Conservation (phyloP, 768 basidiomycete genomes). For the Pleurotus platypus region DNA sequence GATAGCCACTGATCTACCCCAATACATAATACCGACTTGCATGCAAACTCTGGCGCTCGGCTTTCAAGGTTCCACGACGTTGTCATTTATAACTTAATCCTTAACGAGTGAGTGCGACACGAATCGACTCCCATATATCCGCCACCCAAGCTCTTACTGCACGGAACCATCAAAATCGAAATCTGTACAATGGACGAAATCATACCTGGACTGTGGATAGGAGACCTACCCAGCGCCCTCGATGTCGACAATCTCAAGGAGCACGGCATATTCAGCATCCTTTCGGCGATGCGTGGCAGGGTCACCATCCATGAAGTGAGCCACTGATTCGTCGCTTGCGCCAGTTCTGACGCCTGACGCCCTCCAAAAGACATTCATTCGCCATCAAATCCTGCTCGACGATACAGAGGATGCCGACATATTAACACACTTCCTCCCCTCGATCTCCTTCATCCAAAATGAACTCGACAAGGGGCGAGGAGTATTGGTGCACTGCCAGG, state of each 20-base stretch:
- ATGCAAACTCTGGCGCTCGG: conserved; percentile 8
- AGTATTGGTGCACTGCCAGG: conserved; percentile 88
- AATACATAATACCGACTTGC: neutral
- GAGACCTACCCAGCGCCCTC: conserved; percentile 69
- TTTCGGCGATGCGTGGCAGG: conserved; percentile 70
- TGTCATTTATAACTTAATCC: neutral
- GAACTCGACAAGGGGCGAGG: conserved; percentile 73
- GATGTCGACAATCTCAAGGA: conserved; percentile 56
- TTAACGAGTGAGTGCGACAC: too few species aligned
- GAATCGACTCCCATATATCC: too few species aligned
- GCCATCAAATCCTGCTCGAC: conserved; percentile 76
- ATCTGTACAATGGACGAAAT: conserved; percentile 68
- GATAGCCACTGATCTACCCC: neutral
- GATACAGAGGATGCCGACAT: conserved; percentile 76
- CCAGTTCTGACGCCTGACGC: neutral
- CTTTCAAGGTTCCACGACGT: neutral
- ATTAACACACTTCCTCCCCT: conserved; percentile 70
- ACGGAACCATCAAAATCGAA: neutral
- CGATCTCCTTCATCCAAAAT: conserved; percentile 79
- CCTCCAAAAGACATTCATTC: conserved; percentile 66
- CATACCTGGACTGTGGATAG: conserved; percentile 80
- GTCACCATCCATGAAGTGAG: conserved; percentile 63
- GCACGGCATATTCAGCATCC: conserved; percentile 73
- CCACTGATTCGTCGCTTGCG: neutral
- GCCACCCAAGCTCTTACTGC: too few species aligned